Evolutionary conservation across 164 flowering plant genomes (phyloP).

Genomic region (Piper betle): DNA sequence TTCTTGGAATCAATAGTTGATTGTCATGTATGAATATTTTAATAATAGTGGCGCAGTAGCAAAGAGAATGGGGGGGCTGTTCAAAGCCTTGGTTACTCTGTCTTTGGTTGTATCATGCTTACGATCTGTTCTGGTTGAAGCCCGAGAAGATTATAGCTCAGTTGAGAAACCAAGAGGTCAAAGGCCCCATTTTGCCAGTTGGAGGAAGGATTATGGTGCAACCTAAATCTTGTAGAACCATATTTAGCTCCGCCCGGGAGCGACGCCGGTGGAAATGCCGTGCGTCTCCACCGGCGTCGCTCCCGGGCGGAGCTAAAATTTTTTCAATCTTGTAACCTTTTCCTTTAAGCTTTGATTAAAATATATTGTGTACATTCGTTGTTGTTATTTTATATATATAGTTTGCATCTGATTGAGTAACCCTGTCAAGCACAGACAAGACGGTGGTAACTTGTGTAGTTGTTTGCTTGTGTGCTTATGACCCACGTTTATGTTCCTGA

Average conservation of each 20-base stretch:
- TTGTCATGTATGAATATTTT: too few relatives aligned
- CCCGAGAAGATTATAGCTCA: background rate
- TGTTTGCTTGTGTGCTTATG: slow-evolving; percentile 5
- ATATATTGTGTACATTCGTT: slow-evolving; percentile 5
- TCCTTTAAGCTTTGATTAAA: too few relatives aligned
- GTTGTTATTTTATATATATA: too few relatives aligned
- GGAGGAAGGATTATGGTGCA: slow-evolving; percentile 14
- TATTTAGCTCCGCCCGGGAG: too few relatives aligned
- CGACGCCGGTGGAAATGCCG: too few relatives aligned
- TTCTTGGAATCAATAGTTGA: too few relatives aligned
- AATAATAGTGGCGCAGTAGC: background rate
- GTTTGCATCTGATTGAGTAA: too few relatives aligned
- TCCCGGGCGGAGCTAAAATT: too few relatives aligned
- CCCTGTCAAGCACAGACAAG: too few relatives aligned
- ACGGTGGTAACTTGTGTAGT: too few relatives aligned
- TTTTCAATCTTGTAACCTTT: too few relatives aligned
- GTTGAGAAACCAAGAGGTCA: background rate
- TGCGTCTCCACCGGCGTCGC: too few relatives aligned
- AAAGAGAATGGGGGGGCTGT: background rate
- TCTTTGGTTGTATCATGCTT: background rate
- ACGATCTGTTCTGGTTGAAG: background rate
- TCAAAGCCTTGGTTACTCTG: background rate
- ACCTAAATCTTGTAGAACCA: background rate
- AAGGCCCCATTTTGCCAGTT: slow-evolving; percentile 8
- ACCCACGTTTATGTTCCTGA: slow-evolving; percentile 18